These are phyloP conservation scores for Penicillium angulare DNA, from an alignment of 495 filamentous ascomycete species.

Conservation along the genomic window DNA sequence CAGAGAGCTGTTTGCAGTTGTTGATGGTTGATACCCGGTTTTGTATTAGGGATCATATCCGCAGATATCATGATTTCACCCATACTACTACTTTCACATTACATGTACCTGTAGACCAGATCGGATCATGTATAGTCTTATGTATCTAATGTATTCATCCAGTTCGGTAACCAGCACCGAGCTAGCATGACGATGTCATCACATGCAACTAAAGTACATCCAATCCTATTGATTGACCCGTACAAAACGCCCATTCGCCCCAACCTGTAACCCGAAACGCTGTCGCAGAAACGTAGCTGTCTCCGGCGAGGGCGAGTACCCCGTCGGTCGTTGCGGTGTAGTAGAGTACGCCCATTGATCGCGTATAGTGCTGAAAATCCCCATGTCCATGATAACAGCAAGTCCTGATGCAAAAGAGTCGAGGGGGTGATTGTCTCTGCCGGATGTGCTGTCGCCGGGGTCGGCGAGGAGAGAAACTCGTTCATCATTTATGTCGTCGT, in stretches of 20 bases:
- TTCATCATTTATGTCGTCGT: constrained; percentile 39
- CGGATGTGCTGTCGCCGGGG: constrained; percentile 29
- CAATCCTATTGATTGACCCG: constrained; percentile 24
- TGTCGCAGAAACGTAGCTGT: constrained; percentile 45
- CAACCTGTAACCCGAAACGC: constrained; percentile 42
- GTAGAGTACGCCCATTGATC: constrained; percentile 56
- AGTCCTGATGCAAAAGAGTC: constrained; percentile 68
- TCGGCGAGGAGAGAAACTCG: constrained; percentile 47
- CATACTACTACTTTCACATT: neutral
- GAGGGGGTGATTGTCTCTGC: constrained; percentile 43
- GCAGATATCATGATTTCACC: neutral
- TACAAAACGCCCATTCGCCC: constrained; percentile 38
- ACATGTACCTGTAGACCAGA: too few species aligned
- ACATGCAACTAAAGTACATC: constrained; percentile 12
- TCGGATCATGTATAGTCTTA: too few species aligned
- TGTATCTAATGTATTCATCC: too few species aligned
- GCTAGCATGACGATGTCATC: constrained; percentile 2
- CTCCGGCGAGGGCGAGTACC: constrained; percentile 35
- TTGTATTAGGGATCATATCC: too few species aligned
- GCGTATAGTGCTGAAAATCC: constrained; percentile 63
- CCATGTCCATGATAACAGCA: constrained; percentile 65
- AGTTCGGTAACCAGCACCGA: constrained; percentile 12
- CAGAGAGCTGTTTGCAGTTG: too few species aligned
- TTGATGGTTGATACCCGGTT: neutral
- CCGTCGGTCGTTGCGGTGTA: constrained; percentile 21